Percentiles rank a stretch among this genome's conserved stretches.
phyloP scores from a whole-genome alignment of 2,329 filamentous ascomycete genomes.

The Talaromyces sp. region DNA sequence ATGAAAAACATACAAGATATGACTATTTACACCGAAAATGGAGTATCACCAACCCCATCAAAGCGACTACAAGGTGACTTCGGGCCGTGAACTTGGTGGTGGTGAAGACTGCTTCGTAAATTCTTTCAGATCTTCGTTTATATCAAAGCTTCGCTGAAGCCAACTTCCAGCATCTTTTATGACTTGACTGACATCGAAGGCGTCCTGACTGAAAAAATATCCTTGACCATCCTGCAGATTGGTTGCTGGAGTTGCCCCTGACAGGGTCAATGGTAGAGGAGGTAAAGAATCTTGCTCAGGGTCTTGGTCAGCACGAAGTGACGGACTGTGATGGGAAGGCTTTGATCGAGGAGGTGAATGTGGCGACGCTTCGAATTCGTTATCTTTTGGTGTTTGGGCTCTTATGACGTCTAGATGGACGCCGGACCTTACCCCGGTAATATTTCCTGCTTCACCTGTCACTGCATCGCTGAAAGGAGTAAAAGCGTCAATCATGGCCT shows the following conservation, averaged over 20 bases:
- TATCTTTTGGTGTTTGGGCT: constrained; percentile 24
- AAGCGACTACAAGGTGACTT: neutral
- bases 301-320: neutral
- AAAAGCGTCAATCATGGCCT: constrained; percentile 40
- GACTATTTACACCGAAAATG: neutral
- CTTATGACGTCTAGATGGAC: constrained; percentile 12
- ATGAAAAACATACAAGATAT: neutral
- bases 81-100: constrained; percentile 4
- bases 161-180: constrained; percentile 47
- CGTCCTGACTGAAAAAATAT: constrained; percentile 27
- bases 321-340: neutral
- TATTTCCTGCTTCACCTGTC: constrained; percentile 25
- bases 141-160: constrained; percentile 44
- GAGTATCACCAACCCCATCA: neutral
- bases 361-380: constrained; percentile 20
- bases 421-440: constrained; percentile 1
- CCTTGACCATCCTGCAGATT: constrained; percentile 37
- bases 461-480: constrained; percentile 41
- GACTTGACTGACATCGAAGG: constrained; percentile 43
- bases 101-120: constrained; percentile 18
- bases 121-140: constrained; percentile 33
- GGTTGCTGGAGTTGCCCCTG: constrained; percentile 30
- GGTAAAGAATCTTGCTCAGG: constrained; percentile 7
- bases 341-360: constrained; percentile 5
- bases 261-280: constrained; percentile 31